Base-by-base conservation (phyloP, 805 yeast species). In the Pichia cabralensis region DNA sequence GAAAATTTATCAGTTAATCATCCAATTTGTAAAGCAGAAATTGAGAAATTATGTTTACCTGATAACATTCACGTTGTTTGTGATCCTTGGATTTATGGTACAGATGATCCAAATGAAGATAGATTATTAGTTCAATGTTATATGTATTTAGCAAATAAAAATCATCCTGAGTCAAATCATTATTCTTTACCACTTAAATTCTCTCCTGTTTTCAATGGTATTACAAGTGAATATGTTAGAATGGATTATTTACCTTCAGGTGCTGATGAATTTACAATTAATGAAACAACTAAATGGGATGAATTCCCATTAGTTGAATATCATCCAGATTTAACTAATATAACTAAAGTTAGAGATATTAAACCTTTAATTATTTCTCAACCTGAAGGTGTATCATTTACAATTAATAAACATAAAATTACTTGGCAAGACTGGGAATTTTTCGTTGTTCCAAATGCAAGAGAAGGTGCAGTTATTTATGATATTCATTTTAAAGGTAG, bases 61-160 rank as follows among this genome's bases (percentile, higher is more conserved):
- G 50, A 61, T 51, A 53, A 69, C 54, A 60, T 52, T 43, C 47
- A 54, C 23, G 76, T 78, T 31, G 68, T 75, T 46, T 69, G 69
- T 51, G 89, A 80, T 53, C 84, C 88, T 34, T 82, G 94, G 94
- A 82, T 80, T 69, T 80, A 82, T 54, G 94, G 89, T 49, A 76
- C 85, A 22, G 76, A 74, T 46, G 76, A 74, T 47, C 60, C 71
- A 31, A 59, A 67, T 40, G 82, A 76, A 50, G 62, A 55, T 28
- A 69, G 77, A 56, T 70, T 75, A n/a, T 61, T 76, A 62, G 63
- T 76, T 43, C 86, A 79, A 61, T 76, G 77, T 55, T 78, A 76
- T 64, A 76, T 80, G 76, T 82, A 82, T 59, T 67, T 81, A 50
- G 65, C 68, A 45, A 75, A 71, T 38, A 72, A 80, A 43, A 57